phyloP scores from a whole-genome alignment of 78 protist species.

The Cavenderia fasciculata region DNA sequence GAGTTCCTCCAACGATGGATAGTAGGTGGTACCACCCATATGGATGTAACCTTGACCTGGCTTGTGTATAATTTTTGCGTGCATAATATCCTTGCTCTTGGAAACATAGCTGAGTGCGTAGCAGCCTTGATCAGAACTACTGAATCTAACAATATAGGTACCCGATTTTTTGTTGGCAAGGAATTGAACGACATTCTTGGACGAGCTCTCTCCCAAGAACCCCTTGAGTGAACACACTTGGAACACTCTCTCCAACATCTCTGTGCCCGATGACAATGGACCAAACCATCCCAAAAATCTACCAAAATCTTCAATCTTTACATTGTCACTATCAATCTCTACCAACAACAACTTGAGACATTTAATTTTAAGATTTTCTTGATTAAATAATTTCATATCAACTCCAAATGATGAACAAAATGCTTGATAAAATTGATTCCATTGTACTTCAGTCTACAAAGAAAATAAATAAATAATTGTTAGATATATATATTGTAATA shows the following conservation, averaged over 20 bases:
- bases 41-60: constrained; percentile 71
- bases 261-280: constrained; percentile 63
- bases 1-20: constrained; percentile 60
- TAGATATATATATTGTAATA: too few species aligned
- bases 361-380: constrained; percentile 27
- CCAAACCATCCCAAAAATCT: constrained; percentile 80
- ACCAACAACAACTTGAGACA: constrained; percentile 64
- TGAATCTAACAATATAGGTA: constrained; percentile 71
- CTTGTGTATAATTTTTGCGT: constrained; percentile 51
- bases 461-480: too few species aligned
- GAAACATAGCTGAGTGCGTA: constrained; percentile 60
- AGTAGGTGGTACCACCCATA: constrained; percentile 64
- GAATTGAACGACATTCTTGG: constrained; percentile 58
- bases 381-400: constrained; percentile 16
- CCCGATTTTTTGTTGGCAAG: constrained; percentile 70
- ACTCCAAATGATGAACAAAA: constrained; percentile 38
- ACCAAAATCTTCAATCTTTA: constrained; percentile 68
- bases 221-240: constrained; percentile 68
- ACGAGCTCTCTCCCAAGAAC: constrained; percentile 67
- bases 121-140: constrained; percentile 73
- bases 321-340: constrained; percentile 51
- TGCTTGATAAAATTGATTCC: constrained; percentile 50
- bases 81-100: constrained; percentile 57
- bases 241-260: constrained; percentile 46
- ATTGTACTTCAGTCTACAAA: constrained; percentile 3